Evolutionary conservation across 2,329 filamentous ascomycete genomes (phyloP).

Genomic region (Fusarium albosuccineum): DNA sequence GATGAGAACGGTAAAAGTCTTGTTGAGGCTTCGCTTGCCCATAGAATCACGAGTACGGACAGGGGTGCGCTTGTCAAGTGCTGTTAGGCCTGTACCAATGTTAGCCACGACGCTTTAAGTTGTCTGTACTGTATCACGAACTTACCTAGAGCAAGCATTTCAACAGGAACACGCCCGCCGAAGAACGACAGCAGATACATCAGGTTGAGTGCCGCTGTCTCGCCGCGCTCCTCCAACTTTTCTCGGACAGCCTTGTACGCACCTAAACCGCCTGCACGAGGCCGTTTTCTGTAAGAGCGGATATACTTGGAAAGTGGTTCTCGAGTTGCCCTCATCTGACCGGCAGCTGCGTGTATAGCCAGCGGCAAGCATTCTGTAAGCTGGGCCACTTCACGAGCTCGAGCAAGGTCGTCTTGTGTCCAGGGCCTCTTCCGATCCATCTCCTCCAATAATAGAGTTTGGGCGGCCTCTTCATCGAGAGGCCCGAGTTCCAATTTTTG

Average conservation of each 20-base stretch:
- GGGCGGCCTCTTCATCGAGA: constrained; percentile 34
- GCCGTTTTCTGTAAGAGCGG: constrained; percentile 39
- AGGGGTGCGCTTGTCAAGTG: constrained; percentile 42
- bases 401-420: constrained; percentile 37
- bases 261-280: constrained; percentile 35
- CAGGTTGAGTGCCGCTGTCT: constrained; percentile 42
- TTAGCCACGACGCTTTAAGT: not conserved
- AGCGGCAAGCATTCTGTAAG: constrained; percentile 39
- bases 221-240: constrained; percentile 41
- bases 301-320: constrained; percentile 44
- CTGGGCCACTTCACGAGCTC: constrained; percentile 35
- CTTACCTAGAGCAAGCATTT: constrained; percentile 42
- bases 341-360: constrained; percentile 39
- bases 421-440: constrained; percentile 42
- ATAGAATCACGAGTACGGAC: constrained; percentile 35
- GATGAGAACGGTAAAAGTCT: constrained; percentile 44
- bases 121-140: not conserved
- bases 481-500: constrained; percentile 41
- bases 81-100: constrained; percentile 26
- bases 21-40: constrained; percentile 42
- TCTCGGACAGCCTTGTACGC: constrained; percentile 42
- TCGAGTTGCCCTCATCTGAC: constrained; percentile 37
- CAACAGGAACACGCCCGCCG: constrained; percentile 40
- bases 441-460: constrained; percentile 38
- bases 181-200: constrained; percentile 45